These are phyloP conservation scores for Boehmeria nivea DNA, from an alignment of 306 rosid genomes.

Conservation along the genomic window DNA sequence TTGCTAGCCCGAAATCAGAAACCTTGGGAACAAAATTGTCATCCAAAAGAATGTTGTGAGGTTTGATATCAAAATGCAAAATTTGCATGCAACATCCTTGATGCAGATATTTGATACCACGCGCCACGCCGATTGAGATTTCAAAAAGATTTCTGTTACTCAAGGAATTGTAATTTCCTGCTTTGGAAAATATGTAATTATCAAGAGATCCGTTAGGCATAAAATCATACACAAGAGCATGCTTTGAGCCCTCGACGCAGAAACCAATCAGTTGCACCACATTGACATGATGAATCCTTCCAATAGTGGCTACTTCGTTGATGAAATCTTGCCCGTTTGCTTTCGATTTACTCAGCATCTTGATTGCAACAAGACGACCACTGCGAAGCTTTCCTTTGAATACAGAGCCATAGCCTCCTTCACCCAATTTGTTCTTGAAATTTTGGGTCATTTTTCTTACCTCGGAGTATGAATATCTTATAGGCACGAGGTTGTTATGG, in stretches of 20 bases:
- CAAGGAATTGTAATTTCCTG: background rate
- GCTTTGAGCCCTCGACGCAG: slow-evolving; percentile 24
- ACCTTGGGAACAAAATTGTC: slow-evolving; percentile 12
- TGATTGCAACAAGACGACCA: slow-evolving; percentile 22
- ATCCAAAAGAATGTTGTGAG: slow-evolving; percentile 10
- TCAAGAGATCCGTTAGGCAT: slow-evolving; percentile 12
- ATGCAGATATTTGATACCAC: slow-evolving; percentile 14
- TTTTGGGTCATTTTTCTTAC: background rate
- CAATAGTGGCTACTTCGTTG: slow-evolving; percentile 21
- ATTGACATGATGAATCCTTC: slow-evolving; percentile 34
- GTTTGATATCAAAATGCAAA: slow-evolving; percentile 25
- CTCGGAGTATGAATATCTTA: background rate
- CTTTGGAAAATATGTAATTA: background rate
- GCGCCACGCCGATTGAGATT: background rate
- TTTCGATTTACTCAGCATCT: background rate
- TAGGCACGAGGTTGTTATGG: background rate
- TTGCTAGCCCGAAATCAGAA: slow-evolving; percentile 40
- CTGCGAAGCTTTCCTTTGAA: slow-evolving; percentile 12
- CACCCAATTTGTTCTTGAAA: background rate
- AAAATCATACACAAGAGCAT: slow-evolving; percentile 25
- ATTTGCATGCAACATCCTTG: slow-evolving; percentile 17
- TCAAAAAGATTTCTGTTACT: background rate
- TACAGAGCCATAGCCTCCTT: slow-evolving; percentile 7
- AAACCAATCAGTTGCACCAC: slow-evolving; percentile 26
- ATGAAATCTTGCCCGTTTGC: background rate